These are phyloP conservation scores for Penicillium sp. DNA, from an alignment of 2,329 filamentous ascomycete genomes.

Conservation along the genomic window DNA sequence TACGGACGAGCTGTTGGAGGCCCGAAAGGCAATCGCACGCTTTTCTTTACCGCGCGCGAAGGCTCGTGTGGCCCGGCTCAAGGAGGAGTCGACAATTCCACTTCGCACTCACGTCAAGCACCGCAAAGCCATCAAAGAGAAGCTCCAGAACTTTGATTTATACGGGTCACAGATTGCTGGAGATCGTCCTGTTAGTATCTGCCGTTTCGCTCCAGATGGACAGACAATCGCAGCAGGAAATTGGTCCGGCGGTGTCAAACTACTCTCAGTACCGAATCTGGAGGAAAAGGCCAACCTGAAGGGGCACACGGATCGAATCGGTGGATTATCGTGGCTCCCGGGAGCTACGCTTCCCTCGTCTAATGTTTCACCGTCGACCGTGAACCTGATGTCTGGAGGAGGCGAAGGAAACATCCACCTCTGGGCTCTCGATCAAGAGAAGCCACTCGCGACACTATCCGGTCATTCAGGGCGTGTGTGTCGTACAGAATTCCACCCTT, in stretches of 20 bases:
- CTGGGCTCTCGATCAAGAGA: slow-evolving; percentile 86
- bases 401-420: slow-evolving; percentile 84
- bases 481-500: slow-evolving; percentile 91
- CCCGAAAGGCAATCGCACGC: slow-evolving; percentile 73
- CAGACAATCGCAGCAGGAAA: slow-evolving; percentile 84
- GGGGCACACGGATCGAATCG: slow-evolving; percentile 84
- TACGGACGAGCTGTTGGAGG: slow-evolving; percentile 68
- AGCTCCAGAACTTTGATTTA: slow-evolving; percentile 77
- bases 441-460: slow-evolving; percentile 74
- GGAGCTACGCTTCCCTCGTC: slow-evolving; percentile 70
- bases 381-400: slow-evolving; percentile 88
- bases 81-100: slow-evolving; percentile 76
- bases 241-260: slow-evolving; percentile 84
- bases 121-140: slow-evolving; percentile 82
- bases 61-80: slow-evolving; percentile 72
- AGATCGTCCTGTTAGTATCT: slow-evolving; percentile 87
- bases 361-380: slow-evolving; percentile 67
- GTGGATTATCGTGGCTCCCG: slow-evolving; percentile 87
- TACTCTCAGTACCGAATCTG: slow-evolving; percentile 80
- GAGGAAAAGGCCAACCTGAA: slow-evolving; percentile 72
- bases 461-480: slow-evolving; percentile 88
- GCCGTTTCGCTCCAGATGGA: slow-evolving; percentile 82
- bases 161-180: slow-evolving; percentile 92
- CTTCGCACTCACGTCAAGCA: slow-evolving; percentile 89
- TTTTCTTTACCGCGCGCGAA: slow-evolving; percentile 84